phyloP scores from a whole-genome alignment of 345 rosid species.

The Dimocarpus longan region DNA sequence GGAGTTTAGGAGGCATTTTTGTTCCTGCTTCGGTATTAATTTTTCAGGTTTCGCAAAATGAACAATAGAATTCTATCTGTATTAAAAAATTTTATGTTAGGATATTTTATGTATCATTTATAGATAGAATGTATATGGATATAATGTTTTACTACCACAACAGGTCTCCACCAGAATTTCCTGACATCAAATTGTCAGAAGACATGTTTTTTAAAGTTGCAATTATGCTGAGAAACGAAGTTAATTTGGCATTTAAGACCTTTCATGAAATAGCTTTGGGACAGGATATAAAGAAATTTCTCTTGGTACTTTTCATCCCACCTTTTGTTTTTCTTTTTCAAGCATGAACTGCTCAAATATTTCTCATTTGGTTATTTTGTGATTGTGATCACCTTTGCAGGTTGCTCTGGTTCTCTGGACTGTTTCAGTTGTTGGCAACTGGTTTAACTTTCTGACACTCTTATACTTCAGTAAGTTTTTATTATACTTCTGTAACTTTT shows the following conservation, averaged over 20 bases:
- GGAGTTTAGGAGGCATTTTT: background rate
- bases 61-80: background rate
- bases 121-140: too few species aligned
- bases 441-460: slow-evolving; percentile 47
- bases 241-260: slow-evolving; percentile 30
- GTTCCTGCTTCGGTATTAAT: background rate
- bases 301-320: slow-evolving; percentile 29
- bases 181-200: slow-evolving; percentile 38
- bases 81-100: background rate
- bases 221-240: slow-evolving; percentile 33
- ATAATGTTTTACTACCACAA: too few species aligned
- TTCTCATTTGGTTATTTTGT: background rate
- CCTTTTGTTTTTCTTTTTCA: background rate
- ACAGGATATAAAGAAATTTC: slow-evolving; percentile 44
- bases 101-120: too few species aligned
- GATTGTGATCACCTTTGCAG: slow-evolving; percentile 29
- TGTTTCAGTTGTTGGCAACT: slow-evolving; percentile 41
- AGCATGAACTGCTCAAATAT: background rate
- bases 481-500: slow-evolving; percentile 30
- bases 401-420: slow-evolving; percentile 35
- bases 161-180: slow-evolving; percentile 42
- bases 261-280: slow-evolving; percentile 44
- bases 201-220: slow-evolving; percentile 33
- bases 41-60: background rate
- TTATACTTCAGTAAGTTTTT: slow-evolving; percentile 31